These are phyloP conservation scores for Tilletia walkeri DNA, from an alignment of 1,284 basidiomycete genomes.

Conservation along the genomic window DNA sequence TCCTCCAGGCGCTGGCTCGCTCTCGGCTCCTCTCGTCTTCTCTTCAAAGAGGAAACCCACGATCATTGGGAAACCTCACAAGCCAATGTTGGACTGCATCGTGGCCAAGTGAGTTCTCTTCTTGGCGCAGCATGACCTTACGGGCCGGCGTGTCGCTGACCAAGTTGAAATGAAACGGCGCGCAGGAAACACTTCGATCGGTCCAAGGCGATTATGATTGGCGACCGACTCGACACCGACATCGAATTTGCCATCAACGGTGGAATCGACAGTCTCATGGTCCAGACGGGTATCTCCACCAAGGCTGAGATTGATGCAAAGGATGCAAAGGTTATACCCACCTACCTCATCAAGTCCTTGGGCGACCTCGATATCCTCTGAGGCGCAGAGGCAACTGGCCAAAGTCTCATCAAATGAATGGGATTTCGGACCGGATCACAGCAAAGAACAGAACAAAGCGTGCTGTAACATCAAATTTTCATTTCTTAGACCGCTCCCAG, in stretches of 20 bases:
- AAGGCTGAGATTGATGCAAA: conserved; percentile 60
- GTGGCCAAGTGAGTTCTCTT: conserved; percentile 73
- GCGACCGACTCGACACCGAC: conserved; percentile 91
- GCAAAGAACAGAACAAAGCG: too few relatives aligned
- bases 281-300: conserved; percentile 72
- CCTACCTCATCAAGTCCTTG: conserved; percentile 45
- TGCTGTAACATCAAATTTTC: too few relatives aligned
- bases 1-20: conserved; percentile 65
- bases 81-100: conserved; percentile 91
- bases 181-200: conserved; percentile 79
- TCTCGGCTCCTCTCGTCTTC: conserved; percentile 77
- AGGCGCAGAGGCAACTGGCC: too few relatives aligned
- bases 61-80: conserved; percentile 85
- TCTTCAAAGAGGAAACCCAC: conserved; percentile 69
- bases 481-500: too few relatives aligned
- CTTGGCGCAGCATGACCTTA: not conserved
- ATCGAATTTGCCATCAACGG: conserved; percentile 85
- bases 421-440: not conserved
- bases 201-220: conserved; percentile 83
- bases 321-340: conserved; percentile 56
- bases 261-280: conserved; percentile 80
- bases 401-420: not conserved
- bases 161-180: not conserved
- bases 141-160: not conserved
- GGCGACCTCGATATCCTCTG: conserved; percentile 43